Evolutionary conservation across 116 monocot species (phyloP), one percentile per base, ranked within the genome.

Genomic region (Iris pallida): DNA sequence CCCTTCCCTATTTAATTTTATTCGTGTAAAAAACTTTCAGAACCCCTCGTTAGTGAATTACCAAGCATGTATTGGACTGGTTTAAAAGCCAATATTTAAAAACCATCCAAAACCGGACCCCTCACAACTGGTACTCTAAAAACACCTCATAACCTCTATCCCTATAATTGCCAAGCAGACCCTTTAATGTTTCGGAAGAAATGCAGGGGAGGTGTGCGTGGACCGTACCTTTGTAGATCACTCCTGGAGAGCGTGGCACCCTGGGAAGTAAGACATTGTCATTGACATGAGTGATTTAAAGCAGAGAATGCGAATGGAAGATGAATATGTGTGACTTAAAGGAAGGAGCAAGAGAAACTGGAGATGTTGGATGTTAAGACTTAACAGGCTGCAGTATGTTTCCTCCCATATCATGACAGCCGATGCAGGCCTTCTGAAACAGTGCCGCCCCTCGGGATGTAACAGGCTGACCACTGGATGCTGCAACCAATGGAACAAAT

Each of bases 301-400:
- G 40, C 20, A 65, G 41, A 2, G 7, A 0, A 20, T n/a, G 12
- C 4, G 7, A 53, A 17, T 8, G 14, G 40, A 16, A n/a, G n/a
- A 53, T 6, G 1, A 11, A 53, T 45, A 19, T 42, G n/a, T n/a
- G 0, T 49, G 8, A 64, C 1, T 64, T 48, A 17, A 61, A 55
- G 18, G n/a, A 65, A 44, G 14, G 1, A 72, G 48, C 8, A 5
- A 59, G 8, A 20, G 4, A 42, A 18, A 7, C 0, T 10, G 42
- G 30, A 13, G 20, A 45, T 30, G n/a, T n/a, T n/a, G 46, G 61
- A 1, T 59, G 13, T 42, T 45, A 45, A 20, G 46, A 65, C 79
- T 89, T 67, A 48, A 97, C 96, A 17, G 96, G 96, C 62, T 92
- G 92, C 51, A 97, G n/a, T 66, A 97, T 83, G 81, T 92, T 97